Evolutionary conservation across 1,139 yeast genomes (phyloP), one percentile per base, ranked within the genome.

Genomic region (Candida neerlandica): DNA sequence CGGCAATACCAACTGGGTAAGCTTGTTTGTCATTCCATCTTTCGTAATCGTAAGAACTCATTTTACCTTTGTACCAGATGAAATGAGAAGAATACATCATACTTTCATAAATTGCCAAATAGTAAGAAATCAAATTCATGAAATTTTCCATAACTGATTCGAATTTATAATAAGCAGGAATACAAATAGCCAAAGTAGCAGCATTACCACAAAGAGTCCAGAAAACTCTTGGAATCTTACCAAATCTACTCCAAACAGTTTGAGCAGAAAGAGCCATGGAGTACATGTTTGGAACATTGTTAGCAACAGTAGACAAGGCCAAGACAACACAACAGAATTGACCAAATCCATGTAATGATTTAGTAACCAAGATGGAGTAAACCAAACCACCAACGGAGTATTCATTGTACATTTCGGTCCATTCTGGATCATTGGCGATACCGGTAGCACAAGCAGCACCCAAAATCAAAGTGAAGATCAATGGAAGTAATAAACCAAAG

Each of bases 271-370:
- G 76, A 29, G 89, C 92, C 62, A 89, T 81, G 16, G 97, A 89
- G 76, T 91, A 91, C 86, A 90, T 85, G 75, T 90, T 91, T 64
- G 97, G 97, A 65, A 90, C 81, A 72, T 90, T 90, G 78, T 90
- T 90, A 58, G 96, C 88, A 51, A 91, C 84, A 44, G 96, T 89
- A 33, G 96, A 88, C 57, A 91, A 71, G 14, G 96, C 89, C 55
- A 91, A 73, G 16, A 91, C 48, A 37, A 91, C 97, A 72, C 92
- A 84, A 70, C 92, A 86, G 76, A 91, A 90, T 67, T 89, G 84
- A 53, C 97, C 97, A 58, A 91, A 91, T 7, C 91, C 92, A 67
- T 86, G 91, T 54, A 91, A 78, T 12, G 96, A 86, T 64, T 90
- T 80, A 55, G 82, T 80, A 48, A 88, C 95, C 55, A 91, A 73